Evolutionary conservation across 1,284 basidiomycete genomes (phyloP).

Genomic region (Rhodofomes roseus): DNA sequence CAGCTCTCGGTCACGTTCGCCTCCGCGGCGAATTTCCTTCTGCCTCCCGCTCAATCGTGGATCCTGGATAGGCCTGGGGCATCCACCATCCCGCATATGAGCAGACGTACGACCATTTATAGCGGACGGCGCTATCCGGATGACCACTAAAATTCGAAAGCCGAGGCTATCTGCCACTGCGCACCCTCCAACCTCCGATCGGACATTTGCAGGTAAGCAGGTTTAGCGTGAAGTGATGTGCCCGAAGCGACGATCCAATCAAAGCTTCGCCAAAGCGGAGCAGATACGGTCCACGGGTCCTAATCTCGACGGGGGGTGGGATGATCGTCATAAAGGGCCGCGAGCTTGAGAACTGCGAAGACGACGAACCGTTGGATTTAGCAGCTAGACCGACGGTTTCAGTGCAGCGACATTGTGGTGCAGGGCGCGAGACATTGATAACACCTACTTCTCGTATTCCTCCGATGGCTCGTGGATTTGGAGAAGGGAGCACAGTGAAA

Average conservation of each 20-base stretch:
- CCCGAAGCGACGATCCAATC: neutral
- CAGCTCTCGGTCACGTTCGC: neutral
- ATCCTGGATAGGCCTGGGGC: no score
- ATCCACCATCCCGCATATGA: no score
- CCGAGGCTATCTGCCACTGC: neutral
- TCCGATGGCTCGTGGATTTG: neutral
- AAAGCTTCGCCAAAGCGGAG: neutral
- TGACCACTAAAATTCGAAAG: neutral
- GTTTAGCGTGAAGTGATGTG: neutral
- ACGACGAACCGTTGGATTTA: neutral
- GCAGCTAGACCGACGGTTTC: neutral
- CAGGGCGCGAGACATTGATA: neutral
- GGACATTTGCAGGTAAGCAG: slow-evolving; percentile 1
- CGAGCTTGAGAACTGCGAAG: neutral
- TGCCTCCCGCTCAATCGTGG: neutral
- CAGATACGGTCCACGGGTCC: neutral
- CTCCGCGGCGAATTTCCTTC: neutral
- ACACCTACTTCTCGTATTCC: neutral
- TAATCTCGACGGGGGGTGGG: neutral
- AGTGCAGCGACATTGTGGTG: neutral
- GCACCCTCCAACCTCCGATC: neutral
- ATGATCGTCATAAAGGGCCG: neutral
- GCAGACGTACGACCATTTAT: neutral
- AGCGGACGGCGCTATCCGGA: neutral
- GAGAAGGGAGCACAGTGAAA: neutral